Evolutionary conservation across 176 grass and related monocot genomes (phyloP).

Genomic region (Sorghum bicolor): Sorghum_bicolor_NCBIv3 NC_012875.2:47100001-47100500

Average conservation of each 20-base stretch:
- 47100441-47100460: constrained; percentile 68
- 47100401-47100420: not conserved
- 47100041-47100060: not conserved
- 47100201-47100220: not conserved
- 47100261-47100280: constrained; percentile 67
- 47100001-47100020: not conserved
- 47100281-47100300: constrained; percentile 72
- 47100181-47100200: not conserved
- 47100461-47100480: constrained; percentile 66
- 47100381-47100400: not conserved
- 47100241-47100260: constrained; percentile 71
- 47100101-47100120: constrained; percentile 80
- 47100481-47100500: constrained; percentile 58
- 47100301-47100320: constrained; percentile 78
- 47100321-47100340: constrained; percentile 62
- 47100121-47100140: constrained; percentile 69
- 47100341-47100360: not conserved
- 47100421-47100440: constrained; percentile 53
- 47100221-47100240: not conserved
- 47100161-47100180: not conserved
- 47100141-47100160: constrained; percentile 36
- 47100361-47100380: not conserved
- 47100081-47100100: constrained; percentile 66
- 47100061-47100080: constrained; percentile 51
- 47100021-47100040: not conserved